Conservation (phyloP, 139 green algal genomes). For the Coelastrella sp. region DNA sequence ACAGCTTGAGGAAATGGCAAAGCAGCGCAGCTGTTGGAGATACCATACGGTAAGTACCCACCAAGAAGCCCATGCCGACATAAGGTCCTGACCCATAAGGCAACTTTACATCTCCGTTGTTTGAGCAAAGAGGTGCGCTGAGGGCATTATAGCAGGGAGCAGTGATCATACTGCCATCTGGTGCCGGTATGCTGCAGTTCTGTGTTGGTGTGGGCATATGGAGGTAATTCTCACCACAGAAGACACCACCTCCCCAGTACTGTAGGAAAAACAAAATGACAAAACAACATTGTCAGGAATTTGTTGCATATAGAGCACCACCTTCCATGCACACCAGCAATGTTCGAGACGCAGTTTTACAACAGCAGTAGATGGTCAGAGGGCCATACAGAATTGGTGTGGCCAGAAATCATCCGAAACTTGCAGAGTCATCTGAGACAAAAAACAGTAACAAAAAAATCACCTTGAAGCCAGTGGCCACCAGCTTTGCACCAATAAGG, state of each 20-base stretch:
- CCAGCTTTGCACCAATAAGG: conserved; percentile 76
- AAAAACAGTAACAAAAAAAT: background rate
- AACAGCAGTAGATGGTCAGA: background rate
- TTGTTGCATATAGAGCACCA: background rate
- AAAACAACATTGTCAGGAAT: background rate
- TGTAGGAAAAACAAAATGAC: background rate
- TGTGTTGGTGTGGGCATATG: conserved; percentile 14
- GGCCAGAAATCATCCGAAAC: background rate
- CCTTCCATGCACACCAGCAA: background rate
- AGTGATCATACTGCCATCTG: conserved; percentile 40
- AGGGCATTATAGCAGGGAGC: conserved; percentile 43
- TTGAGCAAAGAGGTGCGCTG: conserved; percentile 51
- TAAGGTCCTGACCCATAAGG: conserved; percentile 70
- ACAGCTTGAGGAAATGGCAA: background rate
- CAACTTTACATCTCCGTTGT: conserved; percentile 74
- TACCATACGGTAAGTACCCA: background rate
- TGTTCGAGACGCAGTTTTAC: background rate
- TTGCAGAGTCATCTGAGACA: background rate
- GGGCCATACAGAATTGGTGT: background rate
- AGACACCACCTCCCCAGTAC: conserved; percentile 83
- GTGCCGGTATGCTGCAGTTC: conserved; percentile 25
- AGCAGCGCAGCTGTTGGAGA: background rate
- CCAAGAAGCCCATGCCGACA: conserved; percentile 70
- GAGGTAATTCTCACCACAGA: conserved; percentile 74
- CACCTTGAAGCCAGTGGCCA: conserved; percentile 72